These are phyloP conservation scores for Gossypium aridum DNA, from an alignment of 441 rosid species.

Conservation along the genomic window DNA sequence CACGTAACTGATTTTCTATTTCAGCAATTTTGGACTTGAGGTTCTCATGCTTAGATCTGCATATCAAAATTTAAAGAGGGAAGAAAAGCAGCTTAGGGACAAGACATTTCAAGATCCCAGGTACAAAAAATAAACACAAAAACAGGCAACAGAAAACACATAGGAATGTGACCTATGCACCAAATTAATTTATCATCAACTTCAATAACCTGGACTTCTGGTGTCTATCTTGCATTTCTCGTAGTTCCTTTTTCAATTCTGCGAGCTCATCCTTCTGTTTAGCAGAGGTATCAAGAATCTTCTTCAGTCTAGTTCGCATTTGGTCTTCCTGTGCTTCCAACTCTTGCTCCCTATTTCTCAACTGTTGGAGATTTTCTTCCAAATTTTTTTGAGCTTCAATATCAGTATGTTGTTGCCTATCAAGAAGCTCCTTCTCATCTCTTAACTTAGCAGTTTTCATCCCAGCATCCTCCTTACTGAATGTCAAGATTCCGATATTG, in stretches of 20 bases:
- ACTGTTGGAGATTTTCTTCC: constrained; percentile 92
- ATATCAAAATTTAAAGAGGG: constrained; percentile 13
- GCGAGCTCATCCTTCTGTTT: constrained; percentile 59
- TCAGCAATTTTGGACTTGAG: constrained; percentile 76
- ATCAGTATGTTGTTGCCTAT: constrained; percentile 92
- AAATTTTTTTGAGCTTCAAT: constrained; percentile 84
- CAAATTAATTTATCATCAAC: constrained; percentile 13
- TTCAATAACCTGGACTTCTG: constrained; percentile 60
- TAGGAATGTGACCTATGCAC: not conserved
- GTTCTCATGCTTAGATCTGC: constrained; percentile 66
- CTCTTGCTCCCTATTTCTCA: constrained; percentile 74
- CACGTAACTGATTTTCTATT: constrained; percentile 84
- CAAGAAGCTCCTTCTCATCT: constrained; percentile 96
- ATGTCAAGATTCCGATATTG: constrained; percentile 17
- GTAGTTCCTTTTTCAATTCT: constrained; percentile 59
- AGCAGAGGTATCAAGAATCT: constrained; percentile 54
- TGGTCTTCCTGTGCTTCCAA: constrained; percentile 75
- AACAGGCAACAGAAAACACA: not conserved
- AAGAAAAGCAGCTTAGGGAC: constrained; percentile 5
- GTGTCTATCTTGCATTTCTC: constrained; percentile 72
- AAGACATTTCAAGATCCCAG: not conserved
- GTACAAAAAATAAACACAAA: not conserved
- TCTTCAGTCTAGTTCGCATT: constrained; percentile 55
- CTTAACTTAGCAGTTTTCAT: constrained; percentile 81
- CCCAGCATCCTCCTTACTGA: constrained; percentile 97